Evolutionary conservation across 208 protist genomes (phyloP).

Genomic region (Angomonas deanei): DNA sequence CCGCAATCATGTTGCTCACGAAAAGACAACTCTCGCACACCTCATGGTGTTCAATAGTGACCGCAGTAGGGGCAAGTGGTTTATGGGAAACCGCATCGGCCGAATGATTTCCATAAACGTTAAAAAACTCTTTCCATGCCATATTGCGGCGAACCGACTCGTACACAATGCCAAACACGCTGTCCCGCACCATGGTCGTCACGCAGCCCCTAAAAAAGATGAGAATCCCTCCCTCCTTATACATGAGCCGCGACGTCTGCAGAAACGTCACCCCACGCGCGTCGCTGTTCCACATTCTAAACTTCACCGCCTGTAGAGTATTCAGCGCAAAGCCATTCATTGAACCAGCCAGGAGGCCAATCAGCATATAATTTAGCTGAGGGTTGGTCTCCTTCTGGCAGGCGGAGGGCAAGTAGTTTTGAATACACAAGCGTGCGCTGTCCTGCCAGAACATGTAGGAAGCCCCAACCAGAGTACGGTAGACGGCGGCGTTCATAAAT

Average conservation of each 20-base stretch:
- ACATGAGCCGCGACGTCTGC: conserved; percentile 52
- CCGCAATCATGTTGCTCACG: conserved; percentile 73
- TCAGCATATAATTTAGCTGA: conserved; percentile 65
- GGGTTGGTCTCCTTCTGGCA: conserved; percentile 47
- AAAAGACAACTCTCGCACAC: conserved; percentile 42
- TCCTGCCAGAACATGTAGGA: conserved; percentile 92
- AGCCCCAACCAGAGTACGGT: conserved; percentile 77
- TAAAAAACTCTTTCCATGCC: conserved; percentile 37
- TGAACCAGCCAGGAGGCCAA: conserved; percentile 70
- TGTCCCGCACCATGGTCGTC: conserved; percentile 76
- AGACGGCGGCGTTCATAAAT: conserved; percentile 85
- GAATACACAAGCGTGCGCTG: conserved; percentile 61
- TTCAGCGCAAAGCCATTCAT: conserved; percentile 82
- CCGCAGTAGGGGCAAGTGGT: background rate
- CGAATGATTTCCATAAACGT: conserved; percentile 15
- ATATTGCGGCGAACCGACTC: conserved; percentile 48
- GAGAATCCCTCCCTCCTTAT: conserved; percentile 50
- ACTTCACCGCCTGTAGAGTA: conserved; percentile 84
- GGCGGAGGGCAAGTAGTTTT: conserved; percentile 27
- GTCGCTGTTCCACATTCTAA: conserved; percentile 84
- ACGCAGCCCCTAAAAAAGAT: conserved; percentile 86
- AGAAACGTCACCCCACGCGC: conserved; percentile 49
- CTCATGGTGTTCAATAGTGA: background rate
- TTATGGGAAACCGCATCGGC: background rate
- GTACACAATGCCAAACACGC: conserved; percentile 85